Base-by-base conservation (phyloP, 495 filamentous ascomycete genomes). In the Barbatosphaeria neglecta region DNA sequence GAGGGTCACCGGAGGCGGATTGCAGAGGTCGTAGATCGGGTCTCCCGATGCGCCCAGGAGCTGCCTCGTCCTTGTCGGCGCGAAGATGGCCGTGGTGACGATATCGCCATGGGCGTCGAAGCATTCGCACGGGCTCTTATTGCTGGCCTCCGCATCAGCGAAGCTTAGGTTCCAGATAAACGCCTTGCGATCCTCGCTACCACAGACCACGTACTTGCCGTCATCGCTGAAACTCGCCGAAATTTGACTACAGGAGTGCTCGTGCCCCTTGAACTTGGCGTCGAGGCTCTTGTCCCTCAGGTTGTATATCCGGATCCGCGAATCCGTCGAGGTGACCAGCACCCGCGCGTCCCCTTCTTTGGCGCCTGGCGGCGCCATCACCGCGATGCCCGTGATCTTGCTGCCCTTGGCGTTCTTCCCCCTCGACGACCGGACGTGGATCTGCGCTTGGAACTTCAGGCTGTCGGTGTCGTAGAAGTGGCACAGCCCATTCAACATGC, bases 401-500 rank as follows among this genome's bases (percentile, higher is more conserved):
- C 87, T 95, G 8, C 92, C 90, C 62, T 92, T 95, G 1, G 90
- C 86, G 54, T 96, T 97, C 56, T 86, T 86, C 1, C 92, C 93
- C 23, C 87, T 80, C 13, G 87, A 83, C 4, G 89, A 95, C 42
- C 87, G 78, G 18, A 95, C 90, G 51, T 95, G 89, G 17, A 96
- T 80, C 56, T 95, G 87, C 5, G 80, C 81, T 49, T 83, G 77
- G 28, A 81, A 78, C 56, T 87, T 93, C 39, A 99, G 64, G 0
- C 88, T 87, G 53, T 99, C 92, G 0, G 93, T 97, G 52, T 97
- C 88, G 62, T 94, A 96, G 59, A 97, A 92, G 51, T 87, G 75
- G 55, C 90, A 94, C 15, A 90, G 59, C 0, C 92, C 93, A 49
- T 82, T 88, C 15, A 95, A 61, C 55, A 86, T 84, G 11, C 92